phyloP scores from a whole-genome alignment of 106 monocot genomes.

The Apostasia ramifera region DNA sequence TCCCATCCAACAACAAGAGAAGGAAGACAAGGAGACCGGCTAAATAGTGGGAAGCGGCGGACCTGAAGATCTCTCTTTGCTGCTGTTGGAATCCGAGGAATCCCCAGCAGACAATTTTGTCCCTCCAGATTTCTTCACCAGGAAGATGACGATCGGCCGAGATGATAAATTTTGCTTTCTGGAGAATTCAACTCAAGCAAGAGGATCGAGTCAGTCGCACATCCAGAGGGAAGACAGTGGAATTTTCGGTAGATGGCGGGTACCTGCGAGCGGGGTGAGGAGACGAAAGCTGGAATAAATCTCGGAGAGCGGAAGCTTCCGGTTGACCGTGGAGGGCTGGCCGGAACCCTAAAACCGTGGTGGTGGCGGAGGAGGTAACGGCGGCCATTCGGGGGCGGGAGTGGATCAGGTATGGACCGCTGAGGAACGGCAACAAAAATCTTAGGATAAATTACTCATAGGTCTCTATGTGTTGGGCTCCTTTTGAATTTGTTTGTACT shows the following conservation, averaged over 20 bases:
- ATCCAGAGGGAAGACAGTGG: no score
- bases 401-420: not conserved
- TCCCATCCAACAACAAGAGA: constrained; percentile 42
- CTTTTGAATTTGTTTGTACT: no score
- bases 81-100: constrained; percentile 5
- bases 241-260: no score
- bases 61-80: constrained; percentile 14
- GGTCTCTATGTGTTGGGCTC: no score
- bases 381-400: not conserved
- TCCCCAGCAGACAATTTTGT: constrained; percentile 8
- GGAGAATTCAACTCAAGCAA: not conserved
- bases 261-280: not conserved
- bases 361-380: not conserved
- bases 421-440: no score
- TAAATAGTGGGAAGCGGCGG: constrained; percentile 68
- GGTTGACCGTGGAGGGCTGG: not conserved
- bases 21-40: constrained; percentile 60
- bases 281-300: not conserved
- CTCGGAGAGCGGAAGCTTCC: not conserved
- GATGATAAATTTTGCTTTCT: not conserved
- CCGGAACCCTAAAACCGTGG: not conserved
- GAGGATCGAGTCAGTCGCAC: no score
- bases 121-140: not conserved
- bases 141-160: no score
- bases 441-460: no score